A percentile compares a stretch with the other conserved stretches of the same genome.
Conservation (phyloP, 495 filamentous ascomycete species). For the Thozetella sp. region DNA sequence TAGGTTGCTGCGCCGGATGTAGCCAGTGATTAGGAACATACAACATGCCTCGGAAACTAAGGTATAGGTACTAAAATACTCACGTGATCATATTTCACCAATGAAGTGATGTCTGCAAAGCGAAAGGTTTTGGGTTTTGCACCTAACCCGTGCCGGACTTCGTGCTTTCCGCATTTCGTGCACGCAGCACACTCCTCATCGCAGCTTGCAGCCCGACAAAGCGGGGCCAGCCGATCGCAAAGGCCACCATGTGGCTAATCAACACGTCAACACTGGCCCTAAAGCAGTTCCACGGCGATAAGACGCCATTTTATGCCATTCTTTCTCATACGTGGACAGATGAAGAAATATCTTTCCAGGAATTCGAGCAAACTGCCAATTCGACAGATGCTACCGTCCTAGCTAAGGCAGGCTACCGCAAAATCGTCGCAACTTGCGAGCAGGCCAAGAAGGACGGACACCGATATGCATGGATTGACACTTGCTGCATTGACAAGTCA, state of each 20-base stretch:
- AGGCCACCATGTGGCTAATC: slow-evolving; percentile 24
- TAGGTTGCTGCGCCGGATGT: too few relatives aligned
- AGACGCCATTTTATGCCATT: slow-evolving; percentile 20
- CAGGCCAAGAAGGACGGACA: not conserved
- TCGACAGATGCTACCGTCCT: not conserved
- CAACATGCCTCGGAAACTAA: too few relatives aligned
- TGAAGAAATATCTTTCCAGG: slow-evolving; percentile 23
- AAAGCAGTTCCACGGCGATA: slow-evolving; percentile 15
- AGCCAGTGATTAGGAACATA: too few relatives aligned
- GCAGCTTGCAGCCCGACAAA: too few relatives aligned
- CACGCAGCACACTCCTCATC: too few relatives aligned
- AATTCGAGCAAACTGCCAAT: slow-evolving; percentile 11
- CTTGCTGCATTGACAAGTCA: slow-evolving; percentile 18
- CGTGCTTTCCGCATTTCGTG: too few relatives aligned
- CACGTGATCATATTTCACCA: too few relatives aligned
- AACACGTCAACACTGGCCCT: slow-evolving; percentile 14
- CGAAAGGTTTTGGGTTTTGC: too few relatives aligned
- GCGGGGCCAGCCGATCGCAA: too few relatives aligned
- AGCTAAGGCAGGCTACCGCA: slow-evolving; percentile 3
- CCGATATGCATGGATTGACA: slow-evolving; percentile 19
- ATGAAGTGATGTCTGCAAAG: too few relatives aligned
- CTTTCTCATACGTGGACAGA: slow-evolving; percentile 24
- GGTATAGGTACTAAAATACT: too few relatives aligned
- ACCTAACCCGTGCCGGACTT: too few relatives aligned
- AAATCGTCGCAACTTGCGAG: slow-evolving; percentile 10